Evolutionary conservation across 306 rosid genomes (phyloP).

Genomic region (Prosopis cineraria): DNA sequence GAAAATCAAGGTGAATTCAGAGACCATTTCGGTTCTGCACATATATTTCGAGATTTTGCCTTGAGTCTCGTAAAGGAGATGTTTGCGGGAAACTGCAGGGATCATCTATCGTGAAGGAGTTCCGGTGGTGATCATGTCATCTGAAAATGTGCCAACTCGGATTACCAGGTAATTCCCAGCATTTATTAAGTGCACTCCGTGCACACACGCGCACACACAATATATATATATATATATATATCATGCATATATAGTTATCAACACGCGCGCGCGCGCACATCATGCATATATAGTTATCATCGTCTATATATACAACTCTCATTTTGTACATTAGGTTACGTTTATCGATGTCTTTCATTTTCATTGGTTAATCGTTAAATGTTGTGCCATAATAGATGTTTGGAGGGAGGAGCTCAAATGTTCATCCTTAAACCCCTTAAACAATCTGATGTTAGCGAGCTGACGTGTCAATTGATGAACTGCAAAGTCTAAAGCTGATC

Average conservation of each 20-base stretch:
- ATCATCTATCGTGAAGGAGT: conserved; percentile 84
- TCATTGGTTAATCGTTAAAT: neutral
- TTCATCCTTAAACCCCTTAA: conserved; percentile 83
- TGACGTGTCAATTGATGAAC: conserved; percentile 78
- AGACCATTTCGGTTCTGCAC: neutral
- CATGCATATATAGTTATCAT: too few species aligned
- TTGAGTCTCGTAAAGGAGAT: too few species aligned
- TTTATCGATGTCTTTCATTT: too few species aligned
- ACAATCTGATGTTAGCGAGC: conserved; percentile 70
- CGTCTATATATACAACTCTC: too few species aligned
- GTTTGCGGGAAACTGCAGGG: conserved; percentile 49
- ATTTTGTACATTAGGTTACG: neutral
- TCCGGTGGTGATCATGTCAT: conserved; percentile 90
- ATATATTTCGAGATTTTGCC: too few species aligned
- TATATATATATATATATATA: too few species aligned
- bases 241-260: too few species aligned
- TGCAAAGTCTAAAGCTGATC: conserved; percentile 34
- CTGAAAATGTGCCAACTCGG: conserved; percentile 82
- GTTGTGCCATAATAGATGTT: conserved; percentile 55
- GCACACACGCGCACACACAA: too few species aligned
- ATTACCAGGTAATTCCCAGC: conserved; percentile 59
- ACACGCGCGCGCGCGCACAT: too few species aligned
- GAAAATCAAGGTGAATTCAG: conserved; percentile 71
- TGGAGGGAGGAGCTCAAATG: conserved; percentile 95
- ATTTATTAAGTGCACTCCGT: too few species aligned